Base-by-base conservation (phyloP, 495 filamentous ascomycete genomes). In the Podospora conica region DNA sequence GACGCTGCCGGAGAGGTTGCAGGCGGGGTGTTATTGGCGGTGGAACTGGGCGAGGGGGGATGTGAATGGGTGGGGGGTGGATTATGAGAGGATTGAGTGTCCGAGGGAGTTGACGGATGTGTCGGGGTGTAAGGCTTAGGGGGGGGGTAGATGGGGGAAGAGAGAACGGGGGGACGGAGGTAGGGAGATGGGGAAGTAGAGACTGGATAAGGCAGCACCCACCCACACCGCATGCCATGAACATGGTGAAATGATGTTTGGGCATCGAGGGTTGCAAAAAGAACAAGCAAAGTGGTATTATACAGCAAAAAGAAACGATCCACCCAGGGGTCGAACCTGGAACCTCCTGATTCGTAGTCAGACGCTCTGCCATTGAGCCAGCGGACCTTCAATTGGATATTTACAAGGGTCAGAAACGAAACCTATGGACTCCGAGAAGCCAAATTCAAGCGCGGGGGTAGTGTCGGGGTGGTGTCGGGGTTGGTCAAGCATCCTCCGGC, bases 21-120 rank as follows among this genome's bases (percentile, higher is more conserved):
- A 69, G 61, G 68, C 61, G 22, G 67, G 69, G 24, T 71, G 69
- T 24, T 68, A 71, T 40, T 68, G 66, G 66, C 27, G 69, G 40
- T 71, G 60, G 57, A 71, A 71, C 53, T 71, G 66, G 66, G 66
- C 65, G 25, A 60, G 57, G 23, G 68, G 68, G 12, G 68, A 70
- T 22, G 33, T 70, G 12, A 70, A 70, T 54, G 63, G 61, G 20
- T 67, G 65, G 68, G 58, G 58, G 27, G 29, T 70, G 9, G 55
- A 59, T 12, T 70, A 62, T 28, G 53, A 48, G 22, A 28, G 53
- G 28, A 68, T 70, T 28, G 59, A 58, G 10, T 70, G 68, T 22
- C 68, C 68, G 15, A 58, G 61, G 56, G 23, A 62, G 18, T 58
- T 67, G 21, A 59, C 58, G 1, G 57, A 58, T 48, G 63, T 65